Evolutionary conservation across 1,284 basidiomycete species (phyloP).

Genomic region (Lignosus rhinocerotis): DNA sequence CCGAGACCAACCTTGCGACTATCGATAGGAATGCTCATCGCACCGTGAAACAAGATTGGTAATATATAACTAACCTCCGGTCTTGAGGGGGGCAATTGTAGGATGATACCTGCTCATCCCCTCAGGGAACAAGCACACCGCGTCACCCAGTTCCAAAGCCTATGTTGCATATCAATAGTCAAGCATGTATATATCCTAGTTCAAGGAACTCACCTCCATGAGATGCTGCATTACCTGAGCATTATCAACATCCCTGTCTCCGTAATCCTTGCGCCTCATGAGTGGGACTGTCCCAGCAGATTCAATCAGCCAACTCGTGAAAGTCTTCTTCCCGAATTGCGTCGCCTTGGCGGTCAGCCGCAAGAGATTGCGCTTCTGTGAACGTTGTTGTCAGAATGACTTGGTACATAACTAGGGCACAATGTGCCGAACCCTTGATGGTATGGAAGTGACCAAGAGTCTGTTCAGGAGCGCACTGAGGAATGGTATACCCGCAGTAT

Average conservation of each 20-base stretch:
- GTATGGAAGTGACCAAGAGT: constrained; percentile 69
- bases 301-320: constrained; percentile 88
- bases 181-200: background rate
- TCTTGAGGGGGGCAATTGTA: constrained; percentile 79
- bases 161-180: constrained; percentile 29
- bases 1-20: constrained; percentile 82
- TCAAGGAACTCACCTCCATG: constrained; percentile 49
- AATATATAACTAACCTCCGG: constrained; percentile 58
- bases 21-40: constrained; percentile 3
- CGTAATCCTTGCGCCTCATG: constrained; percentile 70
- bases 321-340: constrained; percentile 77
- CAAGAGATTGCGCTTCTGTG: constrained; percentile 62
- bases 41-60: background rate
- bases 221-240: constrained; percentile 65
- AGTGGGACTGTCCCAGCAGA: constrained; percentile 83
- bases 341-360: constrained; percentile 85
- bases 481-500: background rate
- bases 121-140: constrained; percentile 81
- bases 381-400: constrained; percentile 9
- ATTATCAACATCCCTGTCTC: constrained; percentile 61
- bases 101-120: constrained; percentile 84
- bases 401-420: background rate
- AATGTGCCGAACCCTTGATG: constrained; percentile 50
- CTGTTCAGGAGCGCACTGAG: constrained; percentile 35
- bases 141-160: constrained; percentile 78